phyloP scores from a whole-genome alignment of 2,329 filamentous ascomycete species.

The Colletotrichum zoysiae region DNA sequence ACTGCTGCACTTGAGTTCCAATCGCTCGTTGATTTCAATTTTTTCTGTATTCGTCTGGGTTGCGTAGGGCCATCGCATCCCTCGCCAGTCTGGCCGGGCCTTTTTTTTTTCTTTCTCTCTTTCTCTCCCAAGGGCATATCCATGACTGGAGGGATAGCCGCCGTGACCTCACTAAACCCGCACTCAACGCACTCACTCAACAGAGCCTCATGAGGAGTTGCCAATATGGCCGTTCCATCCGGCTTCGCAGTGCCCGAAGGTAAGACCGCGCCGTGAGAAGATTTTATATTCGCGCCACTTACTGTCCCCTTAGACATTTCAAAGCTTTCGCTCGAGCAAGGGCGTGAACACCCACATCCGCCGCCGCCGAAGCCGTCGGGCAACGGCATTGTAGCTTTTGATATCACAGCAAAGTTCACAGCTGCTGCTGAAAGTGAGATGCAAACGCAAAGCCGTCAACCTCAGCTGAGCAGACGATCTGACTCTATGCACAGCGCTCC shows the following conservation, averaged over 20 bases:
- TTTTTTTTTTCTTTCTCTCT: not conserved
- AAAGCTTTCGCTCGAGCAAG: conserved; percentile 55
- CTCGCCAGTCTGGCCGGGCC: not conserved
- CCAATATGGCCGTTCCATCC: conserved; percentile 41
- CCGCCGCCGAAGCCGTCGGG: conserved; percentile 57
- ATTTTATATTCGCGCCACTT: conserved; percentile 31
- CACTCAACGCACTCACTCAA: conserved; percentile 32
- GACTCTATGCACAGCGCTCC: conserved; percentile 68
- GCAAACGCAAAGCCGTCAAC: not conserved
- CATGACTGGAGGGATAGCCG: conserved; percentile 21
- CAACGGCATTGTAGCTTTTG: conserved; percentile 66
- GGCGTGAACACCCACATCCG: conserved; percentile 48
- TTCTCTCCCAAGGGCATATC: conserved; percentile 22
- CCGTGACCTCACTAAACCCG: conserved; percentile 38
- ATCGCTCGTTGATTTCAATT: not conserved
- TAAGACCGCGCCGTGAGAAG: conserved; percentile 41
- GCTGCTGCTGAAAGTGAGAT: conserved; percentile 65
- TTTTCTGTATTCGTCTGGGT: too few species aligned
- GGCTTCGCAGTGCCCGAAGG: conserved; percentile 53
- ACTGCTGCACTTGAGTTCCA: not conserved
- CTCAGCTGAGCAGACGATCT: conserved; percentile 38
- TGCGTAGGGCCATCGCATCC: not conserved
- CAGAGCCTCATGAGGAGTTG: conserved; percentile 32
- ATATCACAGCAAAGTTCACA: conserved; percentile 70
- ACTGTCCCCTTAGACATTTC: conserved; percentile 53